Evolutionary conservation across 768 basidiomycete genomes (phyloP).

Genomic region (Amanita rubescens): DNA sequence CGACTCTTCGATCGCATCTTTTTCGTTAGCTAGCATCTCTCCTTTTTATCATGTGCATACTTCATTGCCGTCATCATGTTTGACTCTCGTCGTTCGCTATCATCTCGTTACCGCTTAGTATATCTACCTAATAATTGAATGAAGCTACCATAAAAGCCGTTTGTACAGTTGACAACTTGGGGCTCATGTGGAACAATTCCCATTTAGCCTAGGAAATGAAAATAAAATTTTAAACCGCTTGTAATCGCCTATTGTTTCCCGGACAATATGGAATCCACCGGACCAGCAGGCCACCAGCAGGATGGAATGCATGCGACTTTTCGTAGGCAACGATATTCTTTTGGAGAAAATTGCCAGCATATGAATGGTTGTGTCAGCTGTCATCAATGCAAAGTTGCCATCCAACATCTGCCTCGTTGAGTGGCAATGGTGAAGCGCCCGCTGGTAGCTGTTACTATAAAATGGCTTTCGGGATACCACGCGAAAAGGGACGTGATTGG

Average conservation of each 20-base stretch:
- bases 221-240: background rate
- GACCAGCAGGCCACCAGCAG: background rate
- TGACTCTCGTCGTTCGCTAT: no score
- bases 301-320: background rate
- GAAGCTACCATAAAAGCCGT: no score
- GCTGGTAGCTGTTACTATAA: background rate
- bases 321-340: background rate
- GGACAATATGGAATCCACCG: background rate
- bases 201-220: background rate
- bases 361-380: no score
- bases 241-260: background rate
- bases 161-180: background rate
- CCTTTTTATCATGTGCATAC: no score
- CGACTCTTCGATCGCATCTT: background rate
- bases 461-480: conserved; percentile 36
- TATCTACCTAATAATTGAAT: no score
- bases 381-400: no score
- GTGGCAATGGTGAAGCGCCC: background rate
- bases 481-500: conserved; percentile 48
- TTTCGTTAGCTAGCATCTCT: no score
- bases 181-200: background rate
- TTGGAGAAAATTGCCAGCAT: background rate
- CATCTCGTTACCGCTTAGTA: no score
- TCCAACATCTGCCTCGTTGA: background rate
- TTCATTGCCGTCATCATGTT: no score